Percentiles rank a stretch among this genome's conserved stretches.
Conservation (phyloP, 2,329 filamentous ascomycete species). For the Paraphaeosphaeria sporulosa region DNA sequence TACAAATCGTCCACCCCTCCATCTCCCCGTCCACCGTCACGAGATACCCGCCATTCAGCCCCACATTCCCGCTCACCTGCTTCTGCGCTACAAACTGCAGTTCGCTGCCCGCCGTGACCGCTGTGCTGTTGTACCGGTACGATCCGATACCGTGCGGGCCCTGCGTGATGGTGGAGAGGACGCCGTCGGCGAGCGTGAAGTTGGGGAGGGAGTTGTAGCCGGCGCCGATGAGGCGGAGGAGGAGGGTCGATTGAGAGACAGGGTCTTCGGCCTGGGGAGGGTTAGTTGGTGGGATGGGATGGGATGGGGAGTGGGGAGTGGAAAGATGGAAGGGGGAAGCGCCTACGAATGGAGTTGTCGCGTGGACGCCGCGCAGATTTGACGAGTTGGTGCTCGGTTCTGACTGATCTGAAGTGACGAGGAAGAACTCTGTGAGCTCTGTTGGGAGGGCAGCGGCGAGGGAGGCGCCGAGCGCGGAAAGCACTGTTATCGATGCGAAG, state of each 20-base stretch:
- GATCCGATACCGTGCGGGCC: constrained; percentile 37
- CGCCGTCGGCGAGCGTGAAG: constrained; percentile 48
- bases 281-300: neutral
- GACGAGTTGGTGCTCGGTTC: constrained; percentile 35
- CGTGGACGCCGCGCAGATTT: constrained; percentile 45
- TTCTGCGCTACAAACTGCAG: constrained; percentile 43
- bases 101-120: constrained; percentile 33
- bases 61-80: constrained; percentile 44
- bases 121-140: constrained; percentile 44
- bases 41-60: constrained; percentile 46
- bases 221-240: constrained; percentile 48
- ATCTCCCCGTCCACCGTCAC: constrained; percentile 46
- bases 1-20: constrained; percentile 51
- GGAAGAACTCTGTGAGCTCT: constrained; percentile 42
- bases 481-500: constrained; percentile 19
- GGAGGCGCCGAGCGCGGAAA: constrained; percentile 14
- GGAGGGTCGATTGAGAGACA: constrained; percentile 41
- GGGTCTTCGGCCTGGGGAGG: constrained; percentile 37
- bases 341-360: constrained; percentile 48
- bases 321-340: neutral
- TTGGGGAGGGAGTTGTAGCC: constrained; percentile 50
- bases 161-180: constrained; percentile 38
- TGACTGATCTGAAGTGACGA: constrained; percentile 49
- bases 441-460: constrained; percentile 19
- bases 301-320: no score